A percentile compares a stretch with the other conserved stretches of the same genome.
Evolutionary conservation across 2,329 filamentous ascomycete genomes (phyloP).

Genomic region (Nigrospora sphaerica): DNA sequence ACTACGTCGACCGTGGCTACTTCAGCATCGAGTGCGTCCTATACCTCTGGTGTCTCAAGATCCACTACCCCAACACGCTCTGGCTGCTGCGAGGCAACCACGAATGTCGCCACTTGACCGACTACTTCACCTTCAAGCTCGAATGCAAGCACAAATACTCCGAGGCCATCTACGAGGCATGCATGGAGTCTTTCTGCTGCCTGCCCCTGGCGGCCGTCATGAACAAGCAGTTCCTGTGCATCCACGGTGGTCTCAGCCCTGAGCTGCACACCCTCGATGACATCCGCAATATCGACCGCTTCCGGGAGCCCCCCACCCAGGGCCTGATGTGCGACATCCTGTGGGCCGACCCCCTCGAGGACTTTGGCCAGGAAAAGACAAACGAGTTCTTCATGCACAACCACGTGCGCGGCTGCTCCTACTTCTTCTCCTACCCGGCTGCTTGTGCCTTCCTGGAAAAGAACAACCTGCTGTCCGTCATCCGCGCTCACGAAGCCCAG

Average conservation of each 20-base stretch:
- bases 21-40: conserved; percentile 99
- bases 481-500: conserved; percentile 95
- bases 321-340: conserved; percentile 99
- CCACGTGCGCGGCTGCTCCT: conserved; percentile 95
- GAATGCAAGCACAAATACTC: conserved; percentile 99
- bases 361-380: conserved; percentile 98
- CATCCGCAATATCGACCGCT: conserved; percentile 91
- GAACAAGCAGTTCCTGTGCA: conserved; percentile 99
- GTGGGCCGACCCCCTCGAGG: conserved; percentile 95
- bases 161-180: conserved; percentile 90
- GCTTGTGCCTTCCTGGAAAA: conserved; percentile 97
- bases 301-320: conserved; percentile 94
- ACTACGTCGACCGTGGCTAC: conserved; percentile 97
- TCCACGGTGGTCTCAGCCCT: conserved; percentile 92
- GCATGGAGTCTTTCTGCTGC: conserved; percentile 96
- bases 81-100: conserved; percentile 98
- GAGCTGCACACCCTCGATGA: conserved; percentile 95
- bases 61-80: conserved; percentile 95
- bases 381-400: conserved; percentile 98
- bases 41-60: conserved; percentile 97
- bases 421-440: conserved; percentile 98
- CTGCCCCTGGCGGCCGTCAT: conserved; percentile 92
- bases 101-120: conserved; percentile 96
- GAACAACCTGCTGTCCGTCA: conserved; percentile 95
- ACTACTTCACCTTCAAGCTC: conserved; percentile 99